Percentiles rank a stretch among this genome's conserved stretches.
These are phyloP conservation scores for Fusarium pininemorale DNA, from an alignment of 2,329 filamentous ascomycete species.

Conservation along the genomic window DNA sequence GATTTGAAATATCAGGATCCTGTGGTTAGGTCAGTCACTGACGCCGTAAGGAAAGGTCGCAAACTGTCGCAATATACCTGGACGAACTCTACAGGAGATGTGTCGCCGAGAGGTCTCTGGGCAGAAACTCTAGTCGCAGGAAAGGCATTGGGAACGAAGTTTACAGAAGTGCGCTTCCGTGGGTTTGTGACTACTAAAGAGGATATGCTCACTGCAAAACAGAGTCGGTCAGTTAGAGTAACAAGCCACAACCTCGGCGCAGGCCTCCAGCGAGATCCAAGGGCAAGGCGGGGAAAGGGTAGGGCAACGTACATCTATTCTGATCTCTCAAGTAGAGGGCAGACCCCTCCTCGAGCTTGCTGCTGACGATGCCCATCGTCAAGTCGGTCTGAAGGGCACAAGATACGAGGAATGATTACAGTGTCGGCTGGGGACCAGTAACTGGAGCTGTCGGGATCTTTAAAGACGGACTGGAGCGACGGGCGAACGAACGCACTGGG, in stretches of 20 bases:
- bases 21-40: constrained; percentile 50
- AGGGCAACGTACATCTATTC: constrained; percentile 76
- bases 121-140: constrained; percentile 82
- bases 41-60: constrained; percentile 29
- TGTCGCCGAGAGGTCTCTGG: constrained; percentile 77
- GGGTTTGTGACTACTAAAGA: constrained; percentile 84
- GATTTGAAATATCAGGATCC: constrained; percentile 76
- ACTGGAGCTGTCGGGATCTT: constrained; percentile 42
- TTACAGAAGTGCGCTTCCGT: constrained; percentile 78
- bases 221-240: constrained; percentile 32
- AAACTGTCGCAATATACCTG: constrained; percentile 69
- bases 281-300: constrained; percentile 17
- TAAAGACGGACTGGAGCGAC: constrained; percentile 37
- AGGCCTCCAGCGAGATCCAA: constrained; percentile 11
- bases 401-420: constrained; percentile 31
- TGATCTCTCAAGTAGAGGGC: constrained; percentile 89
- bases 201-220: constrained; percentile 79
- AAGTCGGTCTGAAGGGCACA: constrained; percentile 41
- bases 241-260: constrained; percentile 24
- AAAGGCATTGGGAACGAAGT: constrained; percentile 84
- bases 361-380: constrained; percentile 91
- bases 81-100: constrained; percentile 84
- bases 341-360: constrained; percentile 84
- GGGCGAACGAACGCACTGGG: constrained; percentile 24
- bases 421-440: constrained; percentile 24